Conservation (phyloP, 352 stramenopile genomes). For the Pythium vanterpoolii region DNA sequence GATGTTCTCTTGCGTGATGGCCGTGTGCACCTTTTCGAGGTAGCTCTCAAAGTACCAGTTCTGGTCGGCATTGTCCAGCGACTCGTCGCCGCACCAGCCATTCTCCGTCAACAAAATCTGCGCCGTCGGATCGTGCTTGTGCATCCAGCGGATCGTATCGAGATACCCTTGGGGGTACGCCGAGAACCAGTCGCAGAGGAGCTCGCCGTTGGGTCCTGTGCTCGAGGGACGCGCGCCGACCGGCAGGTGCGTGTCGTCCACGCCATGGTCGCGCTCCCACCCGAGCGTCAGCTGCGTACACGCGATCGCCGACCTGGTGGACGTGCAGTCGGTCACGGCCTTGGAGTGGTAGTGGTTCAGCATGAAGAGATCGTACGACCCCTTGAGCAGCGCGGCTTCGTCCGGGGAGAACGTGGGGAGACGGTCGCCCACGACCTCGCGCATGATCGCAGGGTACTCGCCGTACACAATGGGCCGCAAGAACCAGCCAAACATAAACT, state of each 20-base stretch:
- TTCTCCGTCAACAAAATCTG: slow-evolving; percentile 67
- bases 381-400: slow-evolving; percentile 69
- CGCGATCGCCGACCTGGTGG: slow-evolving; percentile 49
- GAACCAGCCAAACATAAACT: slow-evolving; percentile 92
- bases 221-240: slow-evolving; percentile 54
- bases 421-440: slow-evolving; percentile 55
- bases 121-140: slow-evolving; percentile 35
- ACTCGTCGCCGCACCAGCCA: slow-evolving; percentile 62
- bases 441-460: slow-evolving; percentile 93
- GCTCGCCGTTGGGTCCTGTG: slow-evolving; percentile 33
- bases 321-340: slow-evolving; percentile 13
- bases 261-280: slow-evolving; percentile 44
- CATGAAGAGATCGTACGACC: slow-evolving; percentile 92
- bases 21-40: slow-evolving; percentile 57
- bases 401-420: slow-evolving; percentile 86
- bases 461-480: slow-evolving; percentile 88
- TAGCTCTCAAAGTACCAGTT: slow-evolving; percentile 54
- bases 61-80: slow-evolving; percentile 56
- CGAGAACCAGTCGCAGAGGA: slow-evolving; percentile 42
- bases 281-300: slow-evolving; percentile 36
- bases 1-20: slow-evolving; percentile 53
- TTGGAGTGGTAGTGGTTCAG: slow-evolving; percentile 91
- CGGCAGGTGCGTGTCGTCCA: slow-evolving; percentile 51
- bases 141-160: slow-evolving; percentile 56
- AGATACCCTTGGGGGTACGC: slow-evolving; percentile 57